A percentile compares a stretch with the other conserved stretches of the same genome.
Conservation (phyloP, 1,284 basidiomycete genomes). For the Jaminaea rosea region DNA sequence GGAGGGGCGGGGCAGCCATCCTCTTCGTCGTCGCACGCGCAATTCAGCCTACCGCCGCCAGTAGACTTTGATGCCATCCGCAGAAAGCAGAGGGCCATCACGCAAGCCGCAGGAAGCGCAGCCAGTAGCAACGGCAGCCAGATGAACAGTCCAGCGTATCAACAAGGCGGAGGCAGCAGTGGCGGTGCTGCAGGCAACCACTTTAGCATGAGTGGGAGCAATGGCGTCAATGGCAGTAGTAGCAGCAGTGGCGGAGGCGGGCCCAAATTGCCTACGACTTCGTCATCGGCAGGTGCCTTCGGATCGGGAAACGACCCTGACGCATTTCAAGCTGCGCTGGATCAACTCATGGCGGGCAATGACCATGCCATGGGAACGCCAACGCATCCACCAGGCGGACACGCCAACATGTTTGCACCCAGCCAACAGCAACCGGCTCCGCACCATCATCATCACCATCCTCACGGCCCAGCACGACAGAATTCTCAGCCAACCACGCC, state of each 20-base stretch:
- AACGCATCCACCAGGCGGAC: not conserved
- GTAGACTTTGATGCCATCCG: constrained; percentile 2
- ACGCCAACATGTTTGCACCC: too few species aligned
- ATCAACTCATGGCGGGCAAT: not conserved
- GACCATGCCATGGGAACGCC: not conserved
- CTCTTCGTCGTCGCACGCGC: not conserved
- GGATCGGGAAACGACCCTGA: too few species aligned
- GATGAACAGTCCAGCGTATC: not conserved
- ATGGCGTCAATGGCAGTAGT: too few species aligned
- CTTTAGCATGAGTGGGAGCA: too few species aligned
- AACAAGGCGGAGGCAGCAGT: too few species aligned
- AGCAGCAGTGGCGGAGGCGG: too few species aligned
- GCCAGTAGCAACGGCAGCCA: not conserved
- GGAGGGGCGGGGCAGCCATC: not conserved
- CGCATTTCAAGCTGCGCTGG: not conserved
- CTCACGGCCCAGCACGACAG: too few species aligned
- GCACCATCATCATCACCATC: not conserved
- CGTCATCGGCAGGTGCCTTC: too few species aligned
- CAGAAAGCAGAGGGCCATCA: not conserved
- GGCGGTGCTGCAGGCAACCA: not conserved
- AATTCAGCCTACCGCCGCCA: not conserved
- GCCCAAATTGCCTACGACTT: too few species aligned
- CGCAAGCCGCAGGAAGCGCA: not conserved
- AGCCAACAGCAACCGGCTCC: too few species aligned
- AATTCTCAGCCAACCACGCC: too few species aligned